Evolutionary conservation across 2,329 filamentous ascomycete species (phyloP).

Genomic region (Botryotinia narcissicola): DNA sequence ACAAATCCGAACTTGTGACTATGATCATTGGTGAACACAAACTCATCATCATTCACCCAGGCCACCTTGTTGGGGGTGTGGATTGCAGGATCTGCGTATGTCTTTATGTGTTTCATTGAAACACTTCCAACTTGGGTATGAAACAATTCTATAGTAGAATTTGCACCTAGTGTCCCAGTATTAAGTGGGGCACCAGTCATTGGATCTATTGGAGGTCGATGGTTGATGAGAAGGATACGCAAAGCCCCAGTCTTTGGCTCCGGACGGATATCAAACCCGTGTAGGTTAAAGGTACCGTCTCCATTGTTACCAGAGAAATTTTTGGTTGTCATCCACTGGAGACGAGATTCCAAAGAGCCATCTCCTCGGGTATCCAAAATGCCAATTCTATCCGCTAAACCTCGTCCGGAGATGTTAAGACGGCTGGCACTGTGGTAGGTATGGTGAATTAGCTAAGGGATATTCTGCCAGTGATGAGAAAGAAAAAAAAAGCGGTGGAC

Average conservation of each 20-base stretch:
- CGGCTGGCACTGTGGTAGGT: conserved; percentile 24
- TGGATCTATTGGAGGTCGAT: conserved; percentile 38
- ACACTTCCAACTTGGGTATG: conserved; percentile 31
- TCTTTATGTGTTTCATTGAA: conserved; percentile 38
- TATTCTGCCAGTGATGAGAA: not conserved
- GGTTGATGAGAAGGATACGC: conserved; percentile 40
- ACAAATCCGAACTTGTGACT: conserved; percentile 36
- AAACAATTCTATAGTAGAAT: conserved; percentile 42
- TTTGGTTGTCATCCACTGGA: conserved; percentile 29
- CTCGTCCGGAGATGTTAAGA: conserved; percentile 32
- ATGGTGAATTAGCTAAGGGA: not conserved
- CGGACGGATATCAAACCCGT: conserved; percentile 38
- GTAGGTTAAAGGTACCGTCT: conserved; percentile 37
- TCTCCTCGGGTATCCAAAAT: conserved; percentile 33
- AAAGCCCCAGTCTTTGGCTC: conserved; percentile 30
- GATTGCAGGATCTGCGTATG: conserved; percentile 36
- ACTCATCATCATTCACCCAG: conserved; percentile 38
- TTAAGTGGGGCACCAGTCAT: conserved; percentile 37
- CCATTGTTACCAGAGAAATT: conserved; percentile 33
- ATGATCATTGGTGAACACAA: conserved; percentile 42
- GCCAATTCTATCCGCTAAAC: conserved; percentile 30
- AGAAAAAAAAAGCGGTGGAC: not conserved
- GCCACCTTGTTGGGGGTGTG: conserved; percentile 41
- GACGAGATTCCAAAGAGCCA: conserved; percentile 28
- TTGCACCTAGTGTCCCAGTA: conserved; percentile 37